A percentile compares a stretch with the other conserved stretches of the same genome.
These are phyloP conservation scores for Pythium graminicola DNA, from an alignment of 352 stramenopile genomes.

Conservation along the genomic window DNA sequence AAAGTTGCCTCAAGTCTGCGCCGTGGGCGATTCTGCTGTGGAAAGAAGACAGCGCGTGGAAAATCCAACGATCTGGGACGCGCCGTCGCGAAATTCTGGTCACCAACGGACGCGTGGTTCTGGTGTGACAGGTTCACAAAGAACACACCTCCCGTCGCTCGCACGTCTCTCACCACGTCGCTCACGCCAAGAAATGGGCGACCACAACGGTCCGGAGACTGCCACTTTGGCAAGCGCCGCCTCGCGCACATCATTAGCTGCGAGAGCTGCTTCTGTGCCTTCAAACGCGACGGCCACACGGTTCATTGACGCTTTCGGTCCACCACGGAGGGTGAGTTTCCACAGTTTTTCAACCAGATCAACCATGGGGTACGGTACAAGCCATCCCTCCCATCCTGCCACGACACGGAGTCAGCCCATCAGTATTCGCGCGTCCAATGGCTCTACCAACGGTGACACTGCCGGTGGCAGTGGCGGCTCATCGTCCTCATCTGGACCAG, in stretches of 20 bases:
- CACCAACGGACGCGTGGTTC: slow-evolving; percentile 2
- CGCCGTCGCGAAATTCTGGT: neutral
- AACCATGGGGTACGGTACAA: slow-evolving; percentile 20
- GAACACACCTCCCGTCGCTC: neutral
- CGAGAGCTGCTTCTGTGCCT: neutral
- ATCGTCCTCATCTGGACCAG: slow-evolving; percentile 9
- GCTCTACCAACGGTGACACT: neutral
- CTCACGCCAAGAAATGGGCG: neutral
- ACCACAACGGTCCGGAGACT: slow-evolving; percentile 4
- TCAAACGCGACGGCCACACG: neutral
- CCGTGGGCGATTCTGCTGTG: neutral
- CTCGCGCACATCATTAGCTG: slow-evolving; percentile 4
- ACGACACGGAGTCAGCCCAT: slow-evolving; percentile 22
- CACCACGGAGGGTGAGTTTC: neutral
- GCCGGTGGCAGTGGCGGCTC: neutral
- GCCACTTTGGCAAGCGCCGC: slow-evolving; percentile 3
- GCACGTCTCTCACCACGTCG: slow-evolving; percentile 1
- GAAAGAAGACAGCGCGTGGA: neutral
- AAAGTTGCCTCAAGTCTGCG: neutral
- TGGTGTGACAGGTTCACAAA: slow-evolving; percentile 6
- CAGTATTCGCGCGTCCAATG: slow-evolving; percentile 8
- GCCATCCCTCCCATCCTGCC: neutral
- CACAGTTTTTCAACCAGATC: neutral
- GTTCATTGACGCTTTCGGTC: slow-evolving; percentile 22
- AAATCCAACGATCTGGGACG: slow-evolving; percentile 9